Base-by-base conservation (phyloP, 768 basidiomycete species). In the Tubosaeta brunneosetosa region DNA sequence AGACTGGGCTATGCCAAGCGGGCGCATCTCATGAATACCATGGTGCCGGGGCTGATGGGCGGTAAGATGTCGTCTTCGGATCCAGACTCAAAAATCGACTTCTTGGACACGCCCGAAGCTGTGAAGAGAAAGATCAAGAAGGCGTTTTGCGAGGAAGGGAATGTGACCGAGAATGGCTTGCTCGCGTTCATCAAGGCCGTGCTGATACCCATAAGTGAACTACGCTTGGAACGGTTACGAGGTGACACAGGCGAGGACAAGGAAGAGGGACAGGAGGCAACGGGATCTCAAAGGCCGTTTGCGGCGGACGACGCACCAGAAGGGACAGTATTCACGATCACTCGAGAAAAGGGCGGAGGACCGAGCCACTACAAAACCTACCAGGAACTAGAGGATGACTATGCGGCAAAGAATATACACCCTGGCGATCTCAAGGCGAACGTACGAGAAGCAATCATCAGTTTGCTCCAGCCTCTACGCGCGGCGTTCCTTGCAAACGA, bases 61-160 rank as follows among this genome's bases (percentile, higher is more conserved):
- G 91, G 92, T 16, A 99, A 99, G 67, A 98, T 99, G 97, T 97
- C 94, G 14, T 87, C 94, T 1, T 98, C 95, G 1, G 95, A 98
- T 61, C 93, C 93, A 29, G 91, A 97, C 68, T 94, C 90, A 57
- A 99, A 99, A 72, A 95, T 98, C 67, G 97, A 99, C 74, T 91
- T 98, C 71, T 84, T 99, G 56, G 95, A 98, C 69, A 67, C 83
- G 4, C 85, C 94, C 0, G 88, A 90, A 27, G 80, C 76, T 38
- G 81, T 97, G 45, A 85, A 87, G 63, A 85, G 84, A 71, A 98
- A 97, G 76, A 82, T 98, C 71, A 92, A 89, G 70, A 75, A 77
- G 22, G 94, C 97, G 1, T 93, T 95, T 67, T 98, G 94, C 69
- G 93, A 95, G 61, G 92, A 94, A 61, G 94, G 94, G 14, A 93